These are phyloP conservation scores for Penicillium sp. DNA, from an alignment of 2,329 filamentous ascomycete genomes.

Conservation along the genomic window DNA sequence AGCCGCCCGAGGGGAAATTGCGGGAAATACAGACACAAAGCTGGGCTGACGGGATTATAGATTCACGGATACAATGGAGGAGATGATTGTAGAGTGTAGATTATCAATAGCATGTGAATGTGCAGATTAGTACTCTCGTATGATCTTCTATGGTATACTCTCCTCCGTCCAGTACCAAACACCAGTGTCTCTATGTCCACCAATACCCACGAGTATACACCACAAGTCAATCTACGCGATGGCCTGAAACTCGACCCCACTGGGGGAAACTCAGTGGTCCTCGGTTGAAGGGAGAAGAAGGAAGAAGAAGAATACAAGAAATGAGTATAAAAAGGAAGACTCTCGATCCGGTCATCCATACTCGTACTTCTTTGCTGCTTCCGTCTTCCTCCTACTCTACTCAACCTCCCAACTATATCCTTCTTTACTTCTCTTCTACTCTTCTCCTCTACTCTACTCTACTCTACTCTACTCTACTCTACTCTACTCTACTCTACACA, in stretches of 20 bases:
- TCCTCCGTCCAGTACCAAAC: neutral
- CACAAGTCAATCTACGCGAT: constrained; percentile 1
- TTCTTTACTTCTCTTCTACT: neutral
- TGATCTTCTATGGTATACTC: neutral
- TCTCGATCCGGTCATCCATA: neutral
- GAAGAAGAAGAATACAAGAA: neutral
- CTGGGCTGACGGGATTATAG: neutral
- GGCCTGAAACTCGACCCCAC: constrained; percentile 8
- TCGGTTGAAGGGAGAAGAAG: constrained; percentile 26
- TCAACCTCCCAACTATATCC: neutral
- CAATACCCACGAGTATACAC: too few relatives aligned
- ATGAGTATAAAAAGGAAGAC: neutral
- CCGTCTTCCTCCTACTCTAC: neutral
- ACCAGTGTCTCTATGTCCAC: neutral
- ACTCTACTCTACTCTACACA: neutral
- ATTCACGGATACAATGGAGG: too few relatives aligned
- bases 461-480: too few relatives aligned
- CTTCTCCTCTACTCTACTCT: too few relatives aligned
- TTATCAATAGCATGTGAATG: too few relatives aligned
- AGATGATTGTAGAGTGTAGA: too few relatives aligned
- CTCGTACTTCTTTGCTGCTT: neutral
- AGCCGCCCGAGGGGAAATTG: constrained; percentile 7
- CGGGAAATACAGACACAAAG: constrained; percentile 3
- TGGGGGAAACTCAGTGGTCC: constrained; percentile 10
- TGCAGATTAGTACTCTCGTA: too few relatives aligned